Conservation (phyloP, 805 yeast genomes). For the Starmerella vitae region DNA sequence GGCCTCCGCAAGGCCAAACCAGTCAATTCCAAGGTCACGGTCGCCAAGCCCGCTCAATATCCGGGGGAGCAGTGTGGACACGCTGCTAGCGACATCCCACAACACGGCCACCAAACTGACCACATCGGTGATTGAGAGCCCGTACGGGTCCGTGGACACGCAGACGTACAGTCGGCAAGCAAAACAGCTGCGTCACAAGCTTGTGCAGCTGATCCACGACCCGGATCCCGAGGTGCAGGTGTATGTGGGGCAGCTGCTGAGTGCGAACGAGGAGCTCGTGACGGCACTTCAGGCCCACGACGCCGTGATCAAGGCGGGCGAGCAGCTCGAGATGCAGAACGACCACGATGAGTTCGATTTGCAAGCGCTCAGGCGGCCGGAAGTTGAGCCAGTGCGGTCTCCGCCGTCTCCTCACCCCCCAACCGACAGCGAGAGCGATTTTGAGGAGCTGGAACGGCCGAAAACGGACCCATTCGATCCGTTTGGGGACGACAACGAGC, state of each 20-base stretch:
- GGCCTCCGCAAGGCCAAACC: no score
- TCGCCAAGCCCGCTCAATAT: constrained; percentile 19
- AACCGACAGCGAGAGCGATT: neutral
- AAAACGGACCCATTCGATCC: constrained; percentile 31
- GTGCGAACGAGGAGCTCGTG: constrained; percentile 84
- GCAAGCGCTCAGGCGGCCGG: constrained; percentile 15
- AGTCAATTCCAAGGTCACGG: constrained; percentile 5
- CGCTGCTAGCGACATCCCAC: constrained; percentile 34
- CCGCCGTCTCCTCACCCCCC: constrained; percentile 22
- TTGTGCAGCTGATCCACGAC: constrained; percentile 68
- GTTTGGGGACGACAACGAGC: constrained; percentile 38
- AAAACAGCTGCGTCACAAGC: constrained; percentile 61
- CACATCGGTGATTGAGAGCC: constrained; percentile 39
- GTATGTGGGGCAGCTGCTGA: constrained; percentile 71
- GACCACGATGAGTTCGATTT: constrained; percentile 31
- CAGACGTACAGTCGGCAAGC: constrained; percentile 48
- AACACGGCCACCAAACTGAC: constrained; percentile 56
- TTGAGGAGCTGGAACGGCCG: constrained; percentile 1
- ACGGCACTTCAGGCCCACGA: constrained; percentile 58
- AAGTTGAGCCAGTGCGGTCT: constrained; percentile 18
- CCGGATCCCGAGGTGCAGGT: constrained; percentile 60
- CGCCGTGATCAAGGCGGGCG: constrained; percentile 21
- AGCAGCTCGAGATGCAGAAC: constrained; percentile 5
- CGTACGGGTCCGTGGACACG: constrained; percentile 49
- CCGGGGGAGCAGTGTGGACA: constrained; percentile 18